These are phyloP conservation scores for Vitis hybrid DNA, from an alignment of 177 flowering plant species.

Conservation along the genomic window DNA sequence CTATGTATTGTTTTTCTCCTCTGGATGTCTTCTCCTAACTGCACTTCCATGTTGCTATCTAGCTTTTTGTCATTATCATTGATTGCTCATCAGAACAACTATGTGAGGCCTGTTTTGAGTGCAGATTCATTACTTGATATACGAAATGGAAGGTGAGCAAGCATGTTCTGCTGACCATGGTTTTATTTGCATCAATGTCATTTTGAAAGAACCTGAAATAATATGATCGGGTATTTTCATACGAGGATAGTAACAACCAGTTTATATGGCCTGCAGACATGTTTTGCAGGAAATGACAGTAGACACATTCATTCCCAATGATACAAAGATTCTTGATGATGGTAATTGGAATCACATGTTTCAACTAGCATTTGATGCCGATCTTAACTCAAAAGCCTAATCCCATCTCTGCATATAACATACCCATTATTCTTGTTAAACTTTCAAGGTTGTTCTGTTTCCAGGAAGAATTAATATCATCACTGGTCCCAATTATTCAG, in stretches of 20 bases:
- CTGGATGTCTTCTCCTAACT: conserved; percentile 1
- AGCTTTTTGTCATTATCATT: conserved; percentile 81
- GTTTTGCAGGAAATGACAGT: conserved; percentile 98
- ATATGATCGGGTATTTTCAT: too few species aligned
- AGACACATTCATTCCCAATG: conserved; percentile 95
- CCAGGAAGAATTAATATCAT: conserved; percentile 85
- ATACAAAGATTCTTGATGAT: conserved; percentile 61
- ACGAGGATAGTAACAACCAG: conserved; percentile 6
- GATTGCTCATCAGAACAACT: conserved; percentile 90
- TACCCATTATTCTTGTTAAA: neutral
- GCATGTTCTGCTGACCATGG: neutral
- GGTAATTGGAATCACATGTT: conserved; percentile 38
- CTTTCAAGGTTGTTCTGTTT: conserved; percentile 13
- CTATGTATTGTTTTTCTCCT: neutral
- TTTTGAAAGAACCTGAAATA: neutral
- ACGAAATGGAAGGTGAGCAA: conserved; percentile 74
- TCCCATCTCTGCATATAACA: neutral
- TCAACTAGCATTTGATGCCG: neutral
- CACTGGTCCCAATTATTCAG: conserved; percentile 97
- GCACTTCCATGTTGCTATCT: conserved; percentile 7
- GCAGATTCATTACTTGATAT: conserved; percentile 63
- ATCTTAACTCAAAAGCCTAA: neutral
- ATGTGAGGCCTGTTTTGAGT: conserved; percentile 80
- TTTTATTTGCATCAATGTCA: neutral
- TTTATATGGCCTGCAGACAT: conserved; percentile 54